Base-by-base conservation (phyloP, 192 early-diverging fungal genomes). In the Paraglomus occultum region DNA sequence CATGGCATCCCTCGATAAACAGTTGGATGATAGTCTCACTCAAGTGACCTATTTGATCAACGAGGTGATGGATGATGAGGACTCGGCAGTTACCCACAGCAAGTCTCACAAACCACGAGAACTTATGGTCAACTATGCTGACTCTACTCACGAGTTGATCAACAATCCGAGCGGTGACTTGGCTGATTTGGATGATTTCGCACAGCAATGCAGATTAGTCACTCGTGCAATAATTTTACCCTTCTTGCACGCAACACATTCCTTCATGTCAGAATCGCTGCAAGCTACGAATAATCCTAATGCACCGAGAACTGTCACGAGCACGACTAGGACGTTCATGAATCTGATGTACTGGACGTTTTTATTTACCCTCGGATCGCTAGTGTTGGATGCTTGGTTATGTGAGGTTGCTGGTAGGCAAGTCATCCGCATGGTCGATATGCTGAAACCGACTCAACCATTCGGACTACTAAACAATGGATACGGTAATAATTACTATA, bases 301-400 rank as follows among this genome's bases (percentile, higher is more conserved):
- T 38, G 18, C 39, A 22, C 31, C 74, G 20, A 71, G 50, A 44
- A 57, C 67, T 17, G 14, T 65, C 22, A 66, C 59, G 11, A 62
- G 67, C 12, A 75, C 69, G 5, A 62, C 62, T 23, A 22, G 69
- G 11, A 71, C 74, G 22, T 51, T 80, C 15, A 74, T 80, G 57
- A 75, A 80, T 67, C 57, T 80, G 40, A 54, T 80, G 11, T 80
- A 80, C 55, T 80, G 78, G 78, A 80, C 78, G 18, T 67, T 74
- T 12, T 64, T 80, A 20, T 80, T 80, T 39, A 71, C 76, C 23
- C 66, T 80, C 42, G 78, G 78, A 4, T 76, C 74, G 0, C 55
- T 80, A 14, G 71, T 80, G 6, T 47, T 80, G 38, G 78, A 80
- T 38, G 67, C 78, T 9, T 80, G 78, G 78, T 73, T 80, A 57